phyloP scores from a whole-genome alignment of 371 early-diverging fungal genomes.

The Mucor lusitanicus region DNA sequence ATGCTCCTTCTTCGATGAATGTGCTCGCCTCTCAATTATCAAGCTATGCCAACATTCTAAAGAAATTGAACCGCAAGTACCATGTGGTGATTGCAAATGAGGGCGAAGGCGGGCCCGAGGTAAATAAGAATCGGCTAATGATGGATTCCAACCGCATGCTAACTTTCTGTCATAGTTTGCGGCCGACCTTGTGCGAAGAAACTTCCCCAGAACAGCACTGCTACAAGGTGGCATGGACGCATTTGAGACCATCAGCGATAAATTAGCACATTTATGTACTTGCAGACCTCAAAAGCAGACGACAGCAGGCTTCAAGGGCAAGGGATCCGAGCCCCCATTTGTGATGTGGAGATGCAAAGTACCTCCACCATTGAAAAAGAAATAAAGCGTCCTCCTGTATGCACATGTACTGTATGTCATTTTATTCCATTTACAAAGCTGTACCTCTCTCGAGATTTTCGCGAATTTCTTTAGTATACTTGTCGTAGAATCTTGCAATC shows the following conservation, averaged over 20 bases:
- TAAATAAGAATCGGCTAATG: conserved; percentile 13
- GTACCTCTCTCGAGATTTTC: conserved; percentile 90
- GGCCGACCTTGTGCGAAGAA: conserved; percentile 47
- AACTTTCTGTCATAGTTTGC: conserved; percentile 41
- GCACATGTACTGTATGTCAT: no score
- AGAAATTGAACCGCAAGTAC: conserved; percentile 61
- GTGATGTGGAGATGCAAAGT: conserved; percentile 52
- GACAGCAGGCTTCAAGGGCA: conserved; percentile 44
- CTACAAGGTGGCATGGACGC: conserved; percentile 65
- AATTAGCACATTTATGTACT: conserved; percentile 23
- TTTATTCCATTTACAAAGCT: conserved; percentile 51
- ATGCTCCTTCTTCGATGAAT: conserved; percentile 62
- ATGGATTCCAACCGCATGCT: background rate
- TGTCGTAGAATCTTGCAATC: conserved; percentile 90
- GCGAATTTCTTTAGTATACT: conserved; percentile 90
- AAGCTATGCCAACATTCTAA: conserved; percentile 47
- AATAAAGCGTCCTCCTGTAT: conserved; percentile 4
- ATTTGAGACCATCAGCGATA: conserved; percentile 26
- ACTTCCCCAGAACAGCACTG: conserved; percentile 53
- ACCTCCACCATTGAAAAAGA: conserved; percentile 34
- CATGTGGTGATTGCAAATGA: conserved; percentile 56
- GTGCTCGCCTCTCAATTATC: conserved; percentile 50
- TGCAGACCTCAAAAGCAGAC: conserved; percentile 55
- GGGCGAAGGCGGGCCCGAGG: conserved; percentile 56
- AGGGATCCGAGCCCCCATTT: conserved; percentile 55